These are phyloP conservation scores for Candida sanyiensis DNA, from an alignment of 805 yeast species.

Conservation along the genomic window DNA sequence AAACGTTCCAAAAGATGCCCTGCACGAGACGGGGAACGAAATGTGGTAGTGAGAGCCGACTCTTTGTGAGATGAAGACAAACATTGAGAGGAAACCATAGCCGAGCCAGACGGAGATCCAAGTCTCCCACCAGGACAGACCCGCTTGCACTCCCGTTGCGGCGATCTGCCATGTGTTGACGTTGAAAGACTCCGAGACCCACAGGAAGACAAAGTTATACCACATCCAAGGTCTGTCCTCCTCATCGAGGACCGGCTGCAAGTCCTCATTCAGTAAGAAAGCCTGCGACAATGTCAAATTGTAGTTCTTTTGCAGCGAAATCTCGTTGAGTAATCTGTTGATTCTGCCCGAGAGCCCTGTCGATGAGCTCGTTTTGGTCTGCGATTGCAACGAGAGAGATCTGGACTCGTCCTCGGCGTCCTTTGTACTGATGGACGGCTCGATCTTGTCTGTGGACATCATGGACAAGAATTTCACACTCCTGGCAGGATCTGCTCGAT, in stretches of 20 bases:
- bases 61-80: constrained; percentile 67
- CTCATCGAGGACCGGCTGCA: constrained; percentile 65
- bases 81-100: constrained; percentile 60
- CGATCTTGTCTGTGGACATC: too few relatives aligned
- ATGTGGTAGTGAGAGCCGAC: constrained; percentile 78
- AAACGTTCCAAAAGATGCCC: constrained; percentile 82
- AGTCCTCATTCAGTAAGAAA: constrained; percentile 67
- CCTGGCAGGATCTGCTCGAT: neutral
- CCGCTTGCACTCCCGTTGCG: constrained; percentile 71
- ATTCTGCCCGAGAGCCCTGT: constrained; percentile 1
- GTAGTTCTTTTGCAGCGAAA: constrained; percentile 16
- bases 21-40: constrained; percentile 75
- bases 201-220: constrained; percentile 72
- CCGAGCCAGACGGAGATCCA: constrained; percentile 91
- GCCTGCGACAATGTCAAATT: constrained; percentile 49
- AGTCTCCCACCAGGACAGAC: constrained; percentile 85
- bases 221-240: constrained; percentile 79
- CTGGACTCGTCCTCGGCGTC: neutral
- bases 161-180: constrained; percentile 91
- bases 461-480: too few relatives aligned
- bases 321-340: constrained; percentile 7
- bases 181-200: constrained; percentile 89
- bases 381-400: too few relatives aligned
- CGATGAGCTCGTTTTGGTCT: constrained; percentile 1
- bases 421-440: constrained; percentile 1